phyloP scores from a whole-genome alignment of 2,329 filamentous ascomycete species.

The Phaeosphaeriaceae sp. region DNA sequence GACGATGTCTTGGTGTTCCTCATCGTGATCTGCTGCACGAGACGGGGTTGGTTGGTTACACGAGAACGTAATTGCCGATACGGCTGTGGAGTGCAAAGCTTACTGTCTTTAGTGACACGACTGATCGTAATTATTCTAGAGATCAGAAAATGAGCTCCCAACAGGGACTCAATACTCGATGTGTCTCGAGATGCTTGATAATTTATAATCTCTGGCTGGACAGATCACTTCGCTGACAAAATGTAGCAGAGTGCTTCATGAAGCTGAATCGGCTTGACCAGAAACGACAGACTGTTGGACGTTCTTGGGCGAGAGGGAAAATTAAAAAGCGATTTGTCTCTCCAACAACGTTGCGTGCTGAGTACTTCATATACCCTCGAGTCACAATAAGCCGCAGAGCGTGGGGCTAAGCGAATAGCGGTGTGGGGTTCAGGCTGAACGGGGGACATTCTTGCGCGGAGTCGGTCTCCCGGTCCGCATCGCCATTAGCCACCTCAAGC shows the following conservation, averaged over 20 bases:
- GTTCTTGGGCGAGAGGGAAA: conserved; percentile 7
- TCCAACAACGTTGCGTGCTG: conserved; percentile 12
- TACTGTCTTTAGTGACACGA: conserved; percentile 34
- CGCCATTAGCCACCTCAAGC: conserved; percentile 32
- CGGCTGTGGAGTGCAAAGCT: conserved; percentile 33
- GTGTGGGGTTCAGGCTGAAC: conserved; percentile 41
- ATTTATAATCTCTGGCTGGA: neutral
- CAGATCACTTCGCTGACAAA: neutral
- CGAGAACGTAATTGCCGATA: conserved; percentile 24
- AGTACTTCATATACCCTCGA: conserved; percentile 33
- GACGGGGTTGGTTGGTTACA: conserved; percentile 32
- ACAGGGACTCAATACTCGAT: neutral
- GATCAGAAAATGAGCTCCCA: neutral
- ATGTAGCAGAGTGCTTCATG: neutral
- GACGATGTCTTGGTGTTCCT: conserved; percentile 12
- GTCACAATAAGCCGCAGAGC: conserved; percentile 32
- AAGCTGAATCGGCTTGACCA: neutral
- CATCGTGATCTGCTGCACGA: conserved; percentile 21
- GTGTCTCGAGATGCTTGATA: neutral
- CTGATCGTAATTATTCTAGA: conserved; percentile 1
- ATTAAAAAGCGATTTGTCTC: conserved; percentile 13
- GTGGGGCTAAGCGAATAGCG: conserved; percentile 43
- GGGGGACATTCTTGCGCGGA: conserved; percentile 33
- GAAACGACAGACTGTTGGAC: conserved; percentile 8
- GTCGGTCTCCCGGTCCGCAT: conserved; percentile 44